These are phyloP conservation scores for Xylaria polymorpha DNA, from an alignment of 2,329 filamentous ascomycete species.

Conservation along the genomic window DNA sequence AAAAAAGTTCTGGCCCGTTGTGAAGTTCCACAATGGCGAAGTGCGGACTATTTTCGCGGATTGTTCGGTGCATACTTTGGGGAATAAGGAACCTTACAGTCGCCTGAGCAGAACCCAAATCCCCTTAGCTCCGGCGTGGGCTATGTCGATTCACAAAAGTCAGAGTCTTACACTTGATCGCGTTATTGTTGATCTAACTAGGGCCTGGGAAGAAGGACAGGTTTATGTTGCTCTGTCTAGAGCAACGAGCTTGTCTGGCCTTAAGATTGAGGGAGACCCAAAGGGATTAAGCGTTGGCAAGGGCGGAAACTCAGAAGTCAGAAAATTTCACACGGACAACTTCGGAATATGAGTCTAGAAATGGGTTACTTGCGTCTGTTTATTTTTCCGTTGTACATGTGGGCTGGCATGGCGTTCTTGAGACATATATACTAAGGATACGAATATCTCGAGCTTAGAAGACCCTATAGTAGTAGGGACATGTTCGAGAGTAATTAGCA, in stretches of 20 bases:
- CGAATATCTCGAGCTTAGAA: neutral
- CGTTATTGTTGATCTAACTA: constrained; percentile 64
- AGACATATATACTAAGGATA: neutral
- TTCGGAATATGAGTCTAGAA: constrained; percentile 45
- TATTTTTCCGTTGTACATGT: neutral
- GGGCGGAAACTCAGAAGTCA: constrained; percentile 52
- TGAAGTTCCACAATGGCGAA: constrained; percentile 63
- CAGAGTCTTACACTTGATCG: constrained; percentile 72
- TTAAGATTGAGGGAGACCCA: constrained; percentile 55
- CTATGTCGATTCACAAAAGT: constrained; percentile 71
- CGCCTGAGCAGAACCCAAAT: constrained; percentile 69
- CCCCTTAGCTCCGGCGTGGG: constrained; percentile 70
- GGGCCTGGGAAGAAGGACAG: constrained; percentile 67
- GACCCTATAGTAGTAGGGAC: neutral
- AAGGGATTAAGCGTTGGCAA: constrained; percentile 46
- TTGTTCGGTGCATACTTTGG: constrained; percentile 61
- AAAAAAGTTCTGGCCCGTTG: constrained; percentile 60
- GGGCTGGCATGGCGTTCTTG: constrained; percentile 1
- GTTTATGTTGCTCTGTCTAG: constrained; percentile 72
- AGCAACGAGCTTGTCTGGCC: constrained; percentile 62
- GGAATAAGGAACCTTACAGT: constrained; percentile 58
- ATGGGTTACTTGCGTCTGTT: constrained; percentile 1
- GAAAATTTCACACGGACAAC: constrained; percentile 51
- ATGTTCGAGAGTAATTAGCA: neutral
- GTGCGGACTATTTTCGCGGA: constrained; percentile 61